Evolutionary conservation across 108 stramenopile genomes (phyloP).

Genomic region (Fistulifera pelliculosa): DNA sequence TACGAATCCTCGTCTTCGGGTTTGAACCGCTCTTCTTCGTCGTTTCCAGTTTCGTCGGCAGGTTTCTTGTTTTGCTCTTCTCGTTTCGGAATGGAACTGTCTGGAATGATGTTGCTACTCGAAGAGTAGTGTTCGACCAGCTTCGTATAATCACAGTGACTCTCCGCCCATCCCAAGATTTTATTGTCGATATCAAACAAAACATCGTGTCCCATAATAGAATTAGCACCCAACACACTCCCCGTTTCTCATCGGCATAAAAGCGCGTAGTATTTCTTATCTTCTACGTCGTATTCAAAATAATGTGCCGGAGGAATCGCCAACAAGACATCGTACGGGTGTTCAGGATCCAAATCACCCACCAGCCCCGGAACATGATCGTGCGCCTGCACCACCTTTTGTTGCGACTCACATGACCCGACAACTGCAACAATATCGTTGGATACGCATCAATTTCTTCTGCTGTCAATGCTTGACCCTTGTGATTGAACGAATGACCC

Average conservation of each 20-base stretch:
- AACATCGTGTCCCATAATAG: constrained; percentile 92
- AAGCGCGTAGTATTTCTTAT: constrained; percentile 48
- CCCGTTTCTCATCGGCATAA: constrained; percentile 70
- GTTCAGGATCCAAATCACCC: constrained; percentile 36
- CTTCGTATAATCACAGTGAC: constrained; percentile 65
- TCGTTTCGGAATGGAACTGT: too few relatives aligned
- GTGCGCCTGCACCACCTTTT: constrained; percentile 20
- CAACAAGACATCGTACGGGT: constrained; percentile 60
- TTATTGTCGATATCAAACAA: constrained; percentile 73
- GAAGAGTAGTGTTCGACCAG: constrained; percentile 2
- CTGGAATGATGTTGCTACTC: background rate
- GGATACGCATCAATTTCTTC: constrained; percentile 65
- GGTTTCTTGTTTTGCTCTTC: too few relatives aligned
- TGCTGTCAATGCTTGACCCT: constrained; percentile 23
- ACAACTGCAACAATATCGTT: constrained; percentile 73
- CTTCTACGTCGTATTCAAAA: constrained; percentile 56
- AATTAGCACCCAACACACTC: constrained; percentile 91
- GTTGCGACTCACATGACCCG: constrained; percentile 28
- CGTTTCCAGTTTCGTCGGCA: too few relatives aligned
- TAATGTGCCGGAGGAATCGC: constrained; percentile 78
- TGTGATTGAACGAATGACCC: constrained; percentile 38
- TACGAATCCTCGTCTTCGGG: too few relatives aligned
- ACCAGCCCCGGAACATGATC: constrained; percentile 35
- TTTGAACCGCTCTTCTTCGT: too few relatives aligned
- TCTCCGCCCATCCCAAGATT: constrained; percentile 85